A percentile compares a stretch with the other conserved stretches of the same genome.
Conservation (phyloP, 352 stramenopile species). For the Pythium plurisporium region DNA sequence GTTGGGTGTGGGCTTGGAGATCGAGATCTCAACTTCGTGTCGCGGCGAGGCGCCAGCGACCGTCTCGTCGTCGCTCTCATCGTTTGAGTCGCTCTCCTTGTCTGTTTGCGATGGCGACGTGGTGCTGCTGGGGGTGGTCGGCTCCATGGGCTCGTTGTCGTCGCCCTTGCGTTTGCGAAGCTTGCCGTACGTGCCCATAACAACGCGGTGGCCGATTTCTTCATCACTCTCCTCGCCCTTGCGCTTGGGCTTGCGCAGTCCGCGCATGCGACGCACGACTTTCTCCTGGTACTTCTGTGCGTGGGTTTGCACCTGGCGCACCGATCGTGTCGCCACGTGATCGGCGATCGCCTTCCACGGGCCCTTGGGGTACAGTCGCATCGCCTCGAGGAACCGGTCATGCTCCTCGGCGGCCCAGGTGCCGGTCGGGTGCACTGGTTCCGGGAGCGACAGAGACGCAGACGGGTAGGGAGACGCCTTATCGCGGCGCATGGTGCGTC, state of each 20-base stretch:
- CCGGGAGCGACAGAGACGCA: not conserved
- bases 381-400: slow-evolving; percentile 63
- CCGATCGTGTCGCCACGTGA: slow-evolving; percentile 62
- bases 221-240: slow-evolving; percentile 63
- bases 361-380: slow-evolving; percentile 63
- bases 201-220: slow-evolving; percentile 23
- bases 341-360: slow-evolving; percentile 72
- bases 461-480: slow-evolving; percentile 1
- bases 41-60: not conserved
- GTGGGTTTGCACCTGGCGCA: slow-evolving; percentile 70
- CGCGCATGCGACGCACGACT: slow-evolving; percentile 53
- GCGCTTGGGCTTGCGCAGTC: slow-evolving; percentile 68
- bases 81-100: slow-evolving; percentile 7
- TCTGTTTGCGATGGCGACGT: slow-evolving; percentile 1
- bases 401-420: slow-evolving; percentile 71
- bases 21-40: not conserved
- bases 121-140: too few species aligned
- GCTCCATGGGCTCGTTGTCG: not conserved
- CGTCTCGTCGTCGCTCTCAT: slow-evolving; percentile 10
- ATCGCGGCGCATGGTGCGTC: slow-evolving; percentile 1
- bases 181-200: slow-evolving; percentile 22
- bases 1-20: not conserved
- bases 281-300: slow-evolving; percentile 83
- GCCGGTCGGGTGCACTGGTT: slow-evolving; percentile 25
- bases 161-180: slow-evolving; percentile 21